Base-by-base conservation (phyloP, 2,329 filamentous ascomycete species). In the Lecanicillium sp. region DNA sequence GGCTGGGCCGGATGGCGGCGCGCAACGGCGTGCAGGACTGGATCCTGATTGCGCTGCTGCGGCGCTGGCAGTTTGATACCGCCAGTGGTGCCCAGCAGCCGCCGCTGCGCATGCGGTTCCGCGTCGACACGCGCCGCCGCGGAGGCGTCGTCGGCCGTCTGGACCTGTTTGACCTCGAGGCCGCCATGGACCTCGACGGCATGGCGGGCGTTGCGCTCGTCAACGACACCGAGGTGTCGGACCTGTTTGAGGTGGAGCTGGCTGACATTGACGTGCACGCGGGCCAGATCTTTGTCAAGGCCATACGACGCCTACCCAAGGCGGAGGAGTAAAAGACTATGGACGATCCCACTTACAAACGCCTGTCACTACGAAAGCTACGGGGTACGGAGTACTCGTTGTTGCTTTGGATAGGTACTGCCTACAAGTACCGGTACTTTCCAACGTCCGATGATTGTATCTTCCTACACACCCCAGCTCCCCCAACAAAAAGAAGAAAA, bases 31-130 rank as follows among this genome's bases (percentile, higher is more conserved):
- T 55, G 31, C 49, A 64, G 46, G 66, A 74, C 48, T 81, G 74
- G 73, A 67, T 77, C 33, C 60, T 76, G 33, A 74, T 80, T 50
- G 75, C 77, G 17, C 61, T 82, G 22, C 60, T 77, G 37, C 73
- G 77, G 12, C 76, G 72, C 12, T 81, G 76, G 77, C 61, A 62
- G 44, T 77, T 70, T 48, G 70, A 78, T 50, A 25, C 6, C 7
- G 6, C 22, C 22, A 25, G 11, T 6, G 22, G 7, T 25, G 22
- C 22, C 7, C 58, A 59, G 8, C 45, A 55, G 34, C 52, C 74
- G 18, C 72, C 74, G n/a, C 45, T 55, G 20, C 65, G 59, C 4
- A 69, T 81, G 45, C 54, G 52, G 32, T 70, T 77, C 46, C 66
- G 56, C 3, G 71, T 78, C 28, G 43, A 47, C 17, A 57, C 62